These are phyloP conservation scores for Fonsecaea pedrosoi DNA, from an alignment of 2,329 filamentous ascomycete genomes.

Conservation along the genomic window DNA sequence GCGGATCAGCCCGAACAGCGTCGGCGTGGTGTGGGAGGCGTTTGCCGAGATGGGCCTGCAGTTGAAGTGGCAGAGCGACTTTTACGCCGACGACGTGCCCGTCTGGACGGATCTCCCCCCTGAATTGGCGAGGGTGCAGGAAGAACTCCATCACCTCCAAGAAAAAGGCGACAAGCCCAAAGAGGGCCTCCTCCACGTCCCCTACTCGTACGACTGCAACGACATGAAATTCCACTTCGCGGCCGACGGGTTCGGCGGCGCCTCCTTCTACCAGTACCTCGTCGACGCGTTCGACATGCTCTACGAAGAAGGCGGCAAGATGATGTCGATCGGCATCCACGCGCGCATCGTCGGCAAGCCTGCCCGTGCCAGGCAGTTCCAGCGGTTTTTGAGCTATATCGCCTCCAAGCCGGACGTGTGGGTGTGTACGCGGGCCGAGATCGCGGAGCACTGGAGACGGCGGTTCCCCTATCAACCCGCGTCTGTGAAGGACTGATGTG, in stretches of 20 bases:
- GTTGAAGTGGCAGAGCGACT: constrained; percentile 1
- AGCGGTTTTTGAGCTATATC: constrained; percentile 1
- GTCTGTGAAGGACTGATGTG: not conserved
- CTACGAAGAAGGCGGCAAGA: constrained; percentile 4
- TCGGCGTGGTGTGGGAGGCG: constrained; percentile 1
- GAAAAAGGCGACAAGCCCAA: not conserved
- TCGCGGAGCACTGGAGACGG: not conserved
- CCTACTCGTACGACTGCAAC: constrained; percentile 8
- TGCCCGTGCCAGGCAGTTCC: not conserved
- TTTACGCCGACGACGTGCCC: not conserved
- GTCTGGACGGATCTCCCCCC: not conserved
- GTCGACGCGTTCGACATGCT: constrained; percentile 3
- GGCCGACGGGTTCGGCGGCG: constrained; percentile 2
- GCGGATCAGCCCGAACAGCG: not conserved
- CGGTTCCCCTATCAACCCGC: not conserved
- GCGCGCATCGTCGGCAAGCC: not conserved
- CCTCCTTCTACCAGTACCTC: not conserved
- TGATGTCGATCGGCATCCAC: constrained; percentile 6
- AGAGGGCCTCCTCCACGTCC: not conserved
- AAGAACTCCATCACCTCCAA: not conserved
- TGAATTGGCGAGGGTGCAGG: not conserved
- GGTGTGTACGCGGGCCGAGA: not conserved
- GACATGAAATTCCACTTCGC: constrained; percentile 7
- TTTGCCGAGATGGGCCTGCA: constrained; percentile 1
- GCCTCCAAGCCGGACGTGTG: not conserved